These are phyloP conservation scores for Geranium incanum DNA, from an alignment of 441 rosid species.

Conservation along the genomic window DNA sequence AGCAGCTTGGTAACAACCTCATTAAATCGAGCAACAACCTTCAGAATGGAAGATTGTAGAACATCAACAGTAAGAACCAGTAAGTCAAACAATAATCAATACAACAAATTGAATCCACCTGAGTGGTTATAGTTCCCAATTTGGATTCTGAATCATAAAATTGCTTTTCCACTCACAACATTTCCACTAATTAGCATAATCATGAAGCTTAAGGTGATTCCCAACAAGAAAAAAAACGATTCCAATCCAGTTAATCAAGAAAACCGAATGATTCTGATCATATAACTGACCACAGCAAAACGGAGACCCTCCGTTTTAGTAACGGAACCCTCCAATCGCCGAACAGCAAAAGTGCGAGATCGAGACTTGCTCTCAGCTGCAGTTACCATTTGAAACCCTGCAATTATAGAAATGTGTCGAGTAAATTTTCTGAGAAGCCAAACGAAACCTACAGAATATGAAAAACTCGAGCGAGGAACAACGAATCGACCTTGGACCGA, in stretches of 20 bases:
- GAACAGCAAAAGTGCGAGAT: conserved; percentile 39
- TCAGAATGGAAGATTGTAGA: not conserved
- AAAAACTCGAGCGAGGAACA: not conserved
- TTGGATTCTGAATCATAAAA: not conserved
- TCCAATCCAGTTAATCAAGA: not conserved
- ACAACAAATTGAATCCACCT: not conserved
- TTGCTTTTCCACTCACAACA: not conserved
- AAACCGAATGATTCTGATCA: not conserved
- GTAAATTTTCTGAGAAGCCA: not conserved
- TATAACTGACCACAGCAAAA: conserved; percentile 60
- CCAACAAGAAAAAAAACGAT: not conserved
- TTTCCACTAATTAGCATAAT: not conserved
- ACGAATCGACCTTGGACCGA: conserved; percentile 17
- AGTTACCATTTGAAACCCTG: conserved; percentile 32
- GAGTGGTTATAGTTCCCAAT: not conserved
- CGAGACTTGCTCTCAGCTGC: conserved; percentile 23
- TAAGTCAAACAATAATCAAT: not conserved
- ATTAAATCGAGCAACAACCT: conserved; percentile 93
- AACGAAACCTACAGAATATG: not conserved
- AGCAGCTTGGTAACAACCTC: conserved; percentile 75
- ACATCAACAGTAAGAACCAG: conserved; percentile 3
- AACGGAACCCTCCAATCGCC: conserved; percentile 59
- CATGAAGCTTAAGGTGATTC: not conserved
- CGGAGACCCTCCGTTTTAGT: conserved; percentile 63
- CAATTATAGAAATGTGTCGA: not conserved